These are phyloP conservation scores for Alternaria incomplexa DNA, from an alignment of 2,329 filamentous ascomycete species.

Conservation along the genomic window DNA sequence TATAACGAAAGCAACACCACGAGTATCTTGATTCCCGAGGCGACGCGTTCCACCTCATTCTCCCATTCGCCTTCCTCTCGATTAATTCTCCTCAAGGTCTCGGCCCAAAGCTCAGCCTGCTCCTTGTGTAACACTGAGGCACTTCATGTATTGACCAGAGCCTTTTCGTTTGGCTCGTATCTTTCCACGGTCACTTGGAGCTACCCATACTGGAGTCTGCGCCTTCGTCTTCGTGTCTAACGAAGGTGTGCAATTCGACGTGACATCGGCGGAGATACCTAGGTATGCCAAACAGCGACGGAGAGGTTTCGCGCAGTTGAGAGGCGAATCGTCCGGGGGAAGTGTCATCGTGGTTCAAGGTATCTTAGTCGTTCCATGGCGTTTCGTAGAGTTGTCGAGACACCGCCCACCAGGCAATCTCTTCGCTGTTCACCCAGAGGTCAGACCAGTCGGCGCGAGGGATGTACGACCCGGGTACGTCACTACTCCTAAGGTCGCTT, in stretches of 20 bases:
- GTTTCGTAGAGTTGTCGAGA: not conserved
- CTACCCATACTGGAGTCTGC: not conserved
- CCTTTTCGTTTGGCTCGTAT: not conserved
- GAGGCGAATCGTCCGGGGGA: not conserved
- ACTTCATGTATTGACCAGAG: not conserved
- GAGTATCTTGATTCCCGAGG: not conserved
- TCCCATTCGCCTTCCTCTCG: not conserved
- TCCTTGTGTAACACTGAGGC: not conserved
- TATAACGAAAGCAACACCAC: not conserved
- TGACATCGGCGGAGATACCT: not conserved
- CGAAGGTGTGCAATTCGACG: not conserved
- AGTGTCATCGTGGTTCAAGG: not conserved
- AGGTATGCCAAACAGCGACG: not conserved
- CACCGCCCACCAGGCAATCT: not conserved
- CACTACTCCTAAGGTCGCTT: not conserved
- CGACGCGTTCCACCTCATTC: not conserved
- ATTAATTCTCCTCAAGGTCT: not conserved
- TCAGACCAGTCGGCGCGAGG: not conserved
- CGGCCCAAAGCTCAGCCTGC: not conserved
- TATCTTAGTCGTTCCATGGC: not conserved
- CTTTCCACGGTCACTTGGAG: not conserved
- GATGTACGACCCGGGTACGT: not conserved
- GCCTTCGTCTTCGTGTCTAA: not conserved
- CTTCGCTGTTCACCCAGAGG: not conserved
- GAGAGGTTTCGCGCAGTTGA: not conserved